A percentile compares a stretch with the other conserved stretches of the same genome.
phyloP scores from a whole-genome alignment of 2,329 filamentous ascomycete species.

The Macrophomina tecta region DNA sequence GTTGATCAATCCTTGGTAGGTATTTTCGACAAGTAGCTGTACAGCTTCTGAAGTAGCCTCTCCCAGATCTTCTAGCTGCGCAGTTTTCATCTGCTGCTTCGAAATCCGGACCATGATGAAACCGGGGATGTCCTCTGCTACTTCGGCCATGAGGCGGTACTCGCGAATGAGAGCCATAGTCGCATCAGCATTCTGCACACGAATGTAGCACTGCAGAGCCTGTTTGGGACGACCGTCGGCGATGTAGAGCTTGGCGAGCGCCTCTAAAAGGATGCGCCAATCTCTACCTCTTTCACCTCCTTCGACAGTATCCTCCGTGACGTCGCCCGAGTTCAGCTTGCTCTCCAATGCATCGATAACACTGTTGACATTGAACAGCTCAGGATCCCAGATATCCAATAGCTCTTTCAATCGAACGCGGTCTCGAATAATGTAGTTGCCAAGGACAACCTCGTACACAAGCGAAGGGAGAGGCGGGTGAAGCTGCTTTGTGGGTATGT shows the following conservation, averaged over 20 bases:
- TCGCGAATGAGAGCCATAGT: conserved; percentile 86
- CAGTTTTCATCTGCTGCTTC: conserved; percentile 68
- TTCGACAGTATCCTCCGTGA: conserved; percentile 77
- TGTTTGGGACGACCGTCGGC: conserved; percentile 81
- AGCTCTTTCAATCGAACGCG: conserved; percentile 77
- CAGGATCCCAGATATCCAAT: conserved; percentile 81
- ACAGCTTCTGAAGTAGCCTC: conserved; percentile 83
- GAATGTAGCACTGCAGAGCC: conserved; percentile 87
- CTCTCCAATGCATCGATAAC: conserved; percentile 81
- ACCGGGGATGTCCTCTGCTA: conserved; percentile 86
- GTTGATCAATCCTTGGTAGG: conserved; percentile 83
- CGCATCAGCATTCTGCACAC: conserved; percentile 87
- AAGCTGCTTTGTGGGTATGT: conserved; percentile 79
- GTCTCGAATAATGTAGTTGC: conserved; percentile 84
- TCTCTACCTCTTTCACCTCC: conserved; percentile 75
- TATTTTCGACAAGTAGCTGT: conserved; percentile 85
- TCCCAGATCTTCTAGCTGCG: conserved; percentile 74
- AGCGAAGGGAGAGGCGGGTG: conserved; percentile 78
- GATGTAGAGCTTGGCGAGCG: conserved; percentile 82
- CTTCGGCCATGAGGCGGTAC: conserved; percentile 85
- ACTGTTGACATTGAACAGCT: conserved; percentile 79
- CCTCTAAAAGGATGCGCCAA: conserved; percentile 88
- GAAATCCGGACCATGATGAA: conserved; percentile 88
- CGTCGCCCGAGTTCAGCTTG: conserved; percentile 77
- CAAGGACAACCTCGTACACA: conserved; percentile 87